Conservation (phyloP, 2,329 filamentous ascomycete species). For the Cladosporium sp. region DNA sequence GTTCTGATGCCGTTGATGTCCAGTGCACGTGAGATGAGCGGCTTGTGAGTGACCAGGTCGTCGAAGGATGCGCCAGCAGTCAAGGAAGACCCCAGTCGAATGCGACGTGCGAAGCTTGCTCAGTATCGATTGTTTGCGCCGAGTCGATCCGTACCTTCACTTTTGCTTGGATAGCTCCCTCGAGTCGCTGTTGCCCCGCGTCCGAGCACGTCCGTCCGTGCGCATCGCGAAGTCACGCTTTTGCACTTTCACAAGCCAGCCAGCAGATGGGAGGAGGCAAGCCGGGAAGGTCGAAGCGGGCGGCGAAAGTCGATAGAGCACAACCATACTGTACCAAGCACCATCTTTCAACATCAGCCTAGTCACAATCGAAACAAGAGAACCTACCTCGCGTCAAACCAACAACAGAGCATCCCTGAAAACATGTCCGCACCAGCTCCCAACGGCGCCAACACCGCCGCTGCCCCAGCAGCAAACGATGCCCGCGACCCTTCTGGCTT, state of each 20-base stretch:
- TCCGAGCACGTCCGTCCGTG: background rate
- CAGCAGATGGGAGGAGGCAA: background rate
- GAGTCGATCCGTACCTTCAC: background rate
- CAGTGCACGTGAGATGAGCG: background rate
- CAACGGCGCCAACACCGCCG: constrained; percentile 13
- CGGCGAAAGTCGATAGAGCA: constrained; percentile 2
- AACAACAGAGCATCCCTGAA: background rate
- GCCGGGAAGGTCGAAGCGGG: background rate
- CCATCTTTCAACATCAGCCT: background rate
- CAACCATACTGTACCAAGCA: too few relatives aligned
- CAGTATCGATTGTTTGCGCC: background rate
- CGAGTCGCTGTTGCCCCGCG: constrained; percentile 1
- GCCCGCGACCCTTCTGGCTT: constrained; percentile 93
- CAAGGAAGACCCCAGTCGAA: background rate
- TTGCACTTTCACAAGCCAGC: background rate
- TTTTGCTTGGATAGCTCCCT: background rate
- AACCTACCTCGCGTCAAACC: background rate
- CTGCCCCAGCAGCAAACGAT: constrained; percentile 65
- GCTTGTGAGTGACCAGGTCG: background rate
- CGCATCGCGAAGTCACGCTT: constrained; percentile 1
- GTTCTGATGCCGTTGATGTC: background rate
- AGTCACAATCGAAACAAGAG: background rate
- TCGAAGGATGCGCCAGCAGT: background rate
- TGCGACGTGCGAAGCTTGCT: background rate
- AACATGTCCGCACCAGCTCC: constrained; percentile 56